These are phyloP conservation scores for Omphalotus olearius DNA, from an alignment of 1,284 basidiomycete genomes.

Conservation along the genomic window DNA sequence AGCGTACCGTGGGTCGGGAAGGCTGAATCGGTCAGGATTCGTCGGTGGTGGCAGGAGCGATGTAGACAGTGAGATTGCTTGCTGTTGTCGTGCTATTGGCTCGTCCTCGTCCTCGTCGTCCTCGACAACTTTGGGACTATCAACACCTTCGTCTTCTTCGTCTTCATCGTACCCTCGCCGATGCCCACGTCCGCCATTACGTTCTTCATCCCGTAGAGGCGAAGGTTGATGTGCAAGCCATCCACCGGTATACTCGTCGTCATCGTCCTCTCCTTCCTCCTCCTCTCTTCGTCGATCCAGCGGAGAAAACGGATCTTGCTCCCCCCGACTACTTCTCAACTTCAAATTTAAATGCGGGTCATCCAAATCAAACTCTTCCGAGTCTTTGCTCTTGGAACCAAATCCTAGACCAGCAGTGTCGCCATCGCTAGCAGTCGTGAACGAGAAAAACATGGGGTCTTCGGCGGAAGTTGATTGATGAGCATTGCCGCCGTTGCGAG, in stretches of 20 bases:
- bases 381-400: background rate
- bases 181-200: too few relatives aligned
- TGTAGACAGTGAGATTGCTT: constrained; percentile 43
- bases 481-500: constrained; percentile 34
- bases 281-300: constrained; percentile 50
- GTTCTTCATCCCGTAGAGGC: too few relatives aligned
- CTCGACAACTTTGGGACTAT: too few relatives aligned
- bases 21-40: constrained; percentile 61
- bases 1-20: constrained; percentile 68
- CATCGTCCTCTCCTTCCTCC: background rate
- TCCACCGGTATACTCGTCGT: constrained; percentile 28
- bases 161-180: too few relatives aligned
- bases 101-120: too few relatives aligned
- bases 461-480: constrained; percentile 4
- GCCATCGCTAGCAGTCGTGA: constrained; percentile 60
- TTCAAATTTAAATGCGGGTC: constrained; percentile 29
- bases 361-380: constrained; percentile 8
- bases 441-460: constrained; percentile 79
- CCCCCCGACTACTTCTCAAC: constrained; percentile 40
- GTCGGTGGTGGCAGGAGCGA: constrained; percentile 71
- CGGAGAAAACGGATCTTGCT: constrained; percentile 70
- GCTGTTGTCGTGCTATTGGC: background rate
- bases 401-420: constrained; percentile 27
- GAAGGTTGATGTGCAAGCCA: constrained; percentile 69
- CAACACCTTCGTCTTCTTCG: too few relatives aligned